Conservation (phyloP, 169 alveolate species). For the Cryptosporidium viatorum region DNA sequence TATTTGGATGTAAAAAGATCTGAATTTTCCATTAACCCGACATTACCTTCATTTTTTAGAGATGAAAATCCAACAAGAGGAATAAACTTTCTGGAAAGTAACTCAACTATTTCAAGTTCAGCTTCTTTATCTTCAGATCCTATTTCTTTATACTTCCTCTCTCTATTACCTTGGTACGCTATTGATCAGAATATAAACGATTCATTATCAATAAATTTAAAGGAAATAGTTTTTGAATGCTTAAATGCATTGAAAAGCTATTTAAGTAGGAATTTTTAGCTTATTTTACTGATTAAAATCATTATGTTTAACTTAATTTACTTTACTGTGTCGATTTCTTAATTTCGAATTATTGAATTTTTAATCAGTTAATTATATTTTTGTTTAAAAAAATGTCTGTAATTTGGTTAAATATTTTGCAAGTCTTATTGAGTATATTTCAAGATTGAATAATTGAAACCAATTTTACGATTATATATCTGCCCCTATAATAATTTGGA, state of each 20-base stretch:
- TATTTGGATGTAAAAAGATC: constrained; percentile 44
- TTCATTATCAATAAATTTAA: constrained; percentile 4
- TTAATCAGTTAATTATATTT: neutral
- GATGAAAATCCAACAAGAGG: neutral
- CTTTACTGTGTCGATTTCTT: neutral
- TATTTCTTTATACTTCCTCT: constrained; percentile 8
- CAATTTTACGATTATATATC: too few relatives aligned
- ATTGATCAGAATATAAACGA: neutral
- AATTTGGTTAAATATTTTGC: too few relatives aligned
- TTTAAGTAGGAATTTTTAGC: neutral
- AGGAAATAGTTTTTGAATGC: constrained; percentile 20
- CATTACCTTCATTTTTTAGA: constrained; percentile 51
- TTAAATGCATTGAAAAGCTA: constrained; percentile 35
- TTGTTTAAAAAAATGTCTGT: too few relatives aligned
- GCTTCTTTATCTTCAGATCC: constrained; percentile 60
- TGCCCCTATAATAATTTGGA: neutral
- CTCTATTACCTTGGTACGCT: constrained; percentile 45
- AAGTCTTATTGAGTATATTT: too few relatives aligned
- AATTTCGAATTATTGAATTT: too few relatives aligned
- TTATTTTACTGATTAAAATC: neutral
- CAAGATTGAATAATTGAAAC: neutral
- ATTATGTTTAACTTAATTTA: too few relatives aligned
- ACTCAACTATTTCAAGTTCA: neutral
- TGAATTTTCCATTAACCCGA: constrained; percentile 48
- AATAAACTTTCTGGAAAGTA: neutral